Evolutionary conservation across 129 eudicot species (phyloP).

Genomic region (Arctium minus): DNA sequence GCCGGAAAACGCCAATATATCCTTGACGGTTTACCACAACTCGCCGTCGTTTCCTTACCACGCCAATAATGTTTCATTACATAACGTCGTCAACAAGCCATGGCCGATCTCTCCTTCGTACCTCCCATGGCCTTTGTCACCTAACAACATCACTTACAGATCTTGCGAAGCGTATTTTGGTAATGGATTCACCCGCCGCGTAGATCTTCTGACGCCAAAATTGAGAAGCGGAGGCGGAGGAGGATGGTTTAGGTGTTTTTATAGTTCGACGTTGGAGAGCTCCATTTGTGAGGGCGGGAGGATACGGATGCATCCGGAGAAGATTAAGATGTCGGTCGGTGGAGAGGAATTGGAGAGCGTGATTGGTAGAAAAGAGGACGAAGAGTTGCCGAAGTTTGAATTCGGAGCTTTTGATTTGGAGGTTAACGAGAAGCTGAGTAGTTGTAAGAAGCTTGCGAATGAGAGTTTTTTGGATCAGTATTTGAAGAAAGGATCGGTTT

Average conservation of each 20-base stretch:
- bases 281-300: constrained; percentile 81
- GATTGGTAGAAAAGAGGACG: constrained; percentile 78
- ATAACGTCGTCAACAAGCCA: constrained; percentile 41
- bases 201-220: constrained; percentile 44
- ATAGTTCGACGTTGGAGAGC: constrained; percentile 61
- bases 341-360: constrained; percentile 84
- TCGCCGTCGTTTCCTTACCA: not conserved
- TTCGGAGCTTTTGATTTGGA: constrained; percentile 72
- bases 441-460: constrained; percentile 37
- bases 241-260: constrained; percentile 73
- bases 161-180: constrained; percentile 94
- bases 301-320: constrained; percentile 67
- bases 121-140: constrained; percentile 73
- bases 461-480: constrained; percentile 42
- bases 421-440: constrained; percentile 13
- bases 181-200: constrained; percentile 27
- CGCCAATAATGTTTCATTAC: not conserved
- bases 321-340: constrained; percentile 66
- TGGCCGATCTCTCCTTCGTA: constrained; percentile 93
- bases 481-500: constrained; percentile 40
- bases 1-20: not conserved
- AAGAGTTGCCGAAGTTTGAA: constrained; percentile 67
- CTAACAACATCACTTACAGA: constrained; percentile 21
- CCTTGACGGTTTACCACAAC: not conserved
- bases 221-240: constrained; percentile 10